Evolutionary conservation across 441 rosid genomes (phyloP).

Genomic region (Euphorbia celastroides): DNA sequence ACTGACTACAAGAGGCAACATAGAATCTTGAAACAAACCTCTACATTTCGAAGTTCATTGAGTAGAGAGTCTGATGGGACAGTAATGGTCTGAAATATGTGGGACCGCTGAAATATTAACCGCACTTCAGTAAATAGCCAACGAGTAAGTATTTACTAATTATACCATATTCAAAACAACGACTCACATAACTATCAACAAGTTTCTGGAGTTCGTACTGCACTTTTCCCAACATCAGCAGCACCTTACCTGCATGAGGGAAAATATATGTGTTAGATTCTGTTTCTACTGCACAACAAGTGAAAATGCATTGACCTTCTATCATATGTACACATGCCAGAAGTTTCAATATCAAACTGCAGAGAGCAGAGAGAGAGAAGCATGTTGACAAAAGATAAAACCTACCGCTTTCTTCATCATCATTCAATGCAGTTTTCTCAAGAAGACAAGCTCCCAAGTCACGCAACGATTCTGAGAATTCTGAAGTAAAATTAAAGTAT

Average conservation of each 20-base stretch:
- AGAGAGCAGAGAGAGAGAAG: neutral
- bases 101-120: slow-evolving; percentile 60
- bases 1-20: neutral
- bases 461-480: slow-evolving; percentile 85
- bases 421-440: slow-evolving; percentile 61
- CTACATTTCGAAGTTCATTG: slow-evolving; percentile 81
- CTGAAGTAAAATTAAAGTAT: slow-evolving; percentile 33
- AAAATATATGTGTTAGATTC: slow-evolving; percentile 5
- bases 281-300: neutral
- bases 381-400: neutral
- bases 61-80: slow-evolving; percentile 91
- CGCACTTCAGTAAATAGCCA: slow-evolving; percentile 5
- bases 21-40: slow-evolving; percentile 51
- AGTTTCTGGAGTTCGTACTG: slow-evolving; percentile 88
- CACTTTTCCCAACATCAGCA: slow-evolving; percentile 75
- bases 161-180: slow-evolving; percentile 4
- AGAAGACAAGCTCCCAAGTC: slow-evolving; percentile 93
- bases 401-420: slow-evolving; percentile 75
- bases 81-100: slow-evolving; percentile 73
- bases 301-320: slow-evolving; percentile 4
- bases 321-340: neutral
- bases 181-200: slow-evolving; percentile 87
- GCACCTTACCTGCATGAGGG: slow-evolving; percentile 59
- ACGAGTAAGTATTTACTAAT: neutral
- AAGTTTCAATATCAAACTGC: neutral